Conservation (phyloP, 1,284 basidiomycete species). For the Papiliotrema terrestris region DNA sequence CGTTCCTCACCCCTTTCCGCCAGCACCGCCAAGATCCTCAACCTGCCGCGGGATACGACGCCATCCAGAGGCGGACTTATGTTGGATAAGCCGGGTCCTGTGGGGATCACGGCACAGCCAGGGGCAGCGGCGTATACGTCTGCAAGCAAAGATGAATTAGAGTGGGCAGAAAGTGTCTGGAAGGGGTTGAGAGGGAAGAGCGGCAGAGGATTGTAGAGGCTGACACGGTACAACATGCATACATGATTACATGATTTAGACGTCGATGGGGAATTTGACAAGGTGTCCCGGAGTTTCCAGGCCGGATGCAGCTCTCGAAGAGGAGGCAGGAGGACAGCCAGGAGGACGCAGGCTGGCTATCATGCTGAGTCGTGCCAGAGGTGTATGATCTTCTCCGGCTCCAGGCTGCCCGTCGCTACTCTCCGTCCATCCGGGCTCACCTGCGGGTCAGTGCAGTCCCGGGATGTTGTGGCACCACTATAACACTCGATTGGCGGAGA, state of each 20-base stretch:
- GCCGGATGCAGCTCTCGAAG: background rate
- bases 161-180: conserved; percentile 46
- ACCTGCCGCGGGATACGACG: conserved; percentile 19
- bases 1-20: conserved; percentile 24
- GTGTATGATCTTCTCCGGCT: conserved; percentile 74
- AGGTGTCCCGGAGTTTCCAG: too few relatives aligned
- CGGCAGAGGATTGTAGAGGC: conserved; percentile 16
- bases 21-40: conserved; percentile 31
- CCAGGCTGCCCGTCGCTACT: conserved; percentile 77
- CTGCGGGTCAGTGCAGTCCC: conserved; percentile 46
- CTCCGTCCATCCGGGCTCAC: conserved; percentile 66
- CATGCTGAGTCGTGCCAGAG: conserved; percentile 63
- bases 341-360: background rate
- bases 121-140: conserved; percentile 25
- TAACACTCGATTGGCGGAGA: background rate
- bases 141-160: conserved; percentile 41
- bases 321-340: background rate
- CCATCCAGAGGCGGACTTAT: conserved; percentile 24
- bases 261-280: too few relatives aligned
- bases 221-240: background rate
- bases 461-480: background rate
- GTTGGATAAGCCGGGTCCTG: conserved; percentile 25
- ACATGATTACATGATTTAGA: background rate
- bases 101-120: background rate
- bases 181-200: conserved; percentile 40